Percentiles rank a stretch among this genome's conserved stretches.
These are phyloP conservation scores for Tetrastigma voinierianum DNA, from an alignment of 164 flowering plant species.

Conservation along the genomic window DNA sequence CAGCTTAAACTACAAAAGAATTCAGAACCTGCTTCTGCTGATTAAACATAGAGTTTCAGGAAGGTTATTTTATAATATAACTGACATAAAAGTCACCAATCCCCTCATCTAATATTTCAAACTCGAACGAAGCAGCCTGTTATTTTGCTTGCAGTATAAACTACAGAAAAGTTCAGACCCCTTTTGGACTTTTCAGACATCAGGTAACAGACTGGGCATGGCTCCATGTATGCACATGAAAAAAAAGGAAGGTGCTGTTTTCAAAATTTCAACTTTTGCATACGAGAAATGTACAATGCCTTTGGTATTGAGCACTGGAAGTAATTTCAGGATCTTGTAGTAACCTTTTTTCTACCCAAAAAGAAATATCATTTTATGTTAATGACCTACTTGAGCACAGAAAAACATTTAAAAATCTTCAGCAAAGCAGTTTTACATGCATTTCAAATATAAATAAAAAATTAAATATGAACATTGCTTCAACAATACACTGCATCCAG, in stretches of 20 bases:
- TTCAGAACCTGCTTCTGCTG: too few relatives aligned
- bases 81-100: too few relatives aligned
- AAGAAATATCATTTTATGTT: background rate
- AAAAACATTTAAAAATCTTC: background rate
- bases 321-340: background rate
- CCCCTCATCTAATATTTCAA: too few relatives aligned
- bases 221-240: background rate
- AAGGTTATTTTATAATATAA: too few relatives aligned
- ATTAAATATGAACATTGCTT: too few relatives aligned
- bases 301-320: background rate
- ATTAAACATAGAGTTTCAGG: too few relatives aligned
- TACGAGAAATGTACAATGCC: background rate
- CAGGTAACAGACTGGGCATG: too few relatives aligned
- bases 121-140: too few relatives aligned
- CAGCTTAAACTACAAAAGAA: too few relatives aligned
- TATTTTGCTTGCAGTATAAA: too few relatives aligned
- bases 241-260: background rate
- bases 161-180: too few relatives aligned
- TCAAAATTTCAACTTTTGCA: background rate
- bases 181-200: too few relatives aligned
- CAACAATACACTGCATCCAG: background rate
- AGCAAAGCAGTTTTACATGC: background rate
- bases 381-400: background rate
- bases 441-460: background rate
- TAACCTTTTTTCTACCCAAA: background rate